phyloP scores from a whole-genome alignment of 768 basidiomycete genomes.

The Omphalotus guepiniiformis region DNA sequence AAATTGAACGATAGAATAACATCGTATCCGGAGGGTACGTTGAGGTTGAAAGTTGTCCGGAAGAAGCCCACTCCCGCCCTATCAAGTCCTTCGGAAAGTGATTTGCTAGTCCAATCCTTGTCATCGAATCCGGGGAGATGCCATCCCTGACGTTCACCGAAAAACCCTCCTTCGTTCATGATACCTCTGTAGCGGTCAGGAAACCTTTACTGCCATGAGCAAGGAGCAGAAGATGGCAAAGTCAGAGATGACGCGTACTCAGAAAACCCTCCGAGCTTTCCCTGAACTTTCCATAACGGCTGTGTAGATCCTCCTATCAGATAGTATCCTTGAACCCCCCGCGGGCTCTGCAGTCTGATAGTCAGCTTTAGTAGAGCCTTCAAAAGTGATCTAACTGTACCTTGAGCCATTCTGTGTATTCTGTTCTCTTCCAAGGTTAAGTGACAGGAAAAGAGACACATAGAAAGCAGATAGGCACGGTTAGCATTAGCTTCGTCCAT shows the following conservation, averaged over 20 bases:
- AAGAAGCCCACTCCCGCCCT: slow-evolving; percentile 40
- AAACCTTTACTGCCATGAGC: slow-evolving; percentile 27
- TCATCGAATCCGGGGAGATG: slow-evolving; percentile 57
- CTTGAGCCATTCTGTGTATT: neutral
- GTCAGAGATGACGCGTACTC: slow-evolving; percentile 20
- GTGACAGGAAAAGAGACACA: too few species aligned
- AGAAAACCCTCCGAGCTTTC: slow-evolving; percentile 44
- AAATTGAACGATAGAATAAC: neutral
- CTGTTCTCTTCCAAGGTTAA: neutral
- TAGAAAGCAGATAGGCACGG: too few species aligned
- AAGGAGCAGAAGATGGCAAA: neutral
- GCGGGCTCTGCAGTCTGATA: slow-evolving; percentile 46
- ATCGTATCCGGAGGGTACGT: slow-evolving; percentile 41
- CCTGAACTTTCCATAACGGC: slow-evolving; percentile 51
- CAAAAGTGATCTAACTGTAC: slow-evolving; percentile 26
- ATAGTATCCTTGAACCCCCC: slow-evolving; percentile 76
- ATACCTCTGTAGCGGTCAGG: slow-evolving; percentile 47
- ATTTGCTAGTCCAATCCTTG: slow-evolving; percentile 36
- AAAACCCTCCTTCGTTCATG: slow-evolving; percentile 58
- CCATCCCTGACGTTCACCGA: slow-evolving; percentile 55
- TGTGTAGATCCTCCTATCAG: slow-evolving; percentile 50
- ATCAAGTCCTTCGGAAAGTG: slow-evolving; percentile 39
- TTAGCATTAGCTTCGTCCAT: slow-evolving; percentile 57
- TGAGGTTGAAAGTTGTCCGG: slow-evolving; percentile 39
- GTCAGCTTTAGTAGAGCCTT: slow-evolving; percentile 5